These are phyloP conservation scores for Penicillium sp. DNA, from an alignment of 2,329 filamentous ascomycete species.

Conservation along the genomic window DNA sequence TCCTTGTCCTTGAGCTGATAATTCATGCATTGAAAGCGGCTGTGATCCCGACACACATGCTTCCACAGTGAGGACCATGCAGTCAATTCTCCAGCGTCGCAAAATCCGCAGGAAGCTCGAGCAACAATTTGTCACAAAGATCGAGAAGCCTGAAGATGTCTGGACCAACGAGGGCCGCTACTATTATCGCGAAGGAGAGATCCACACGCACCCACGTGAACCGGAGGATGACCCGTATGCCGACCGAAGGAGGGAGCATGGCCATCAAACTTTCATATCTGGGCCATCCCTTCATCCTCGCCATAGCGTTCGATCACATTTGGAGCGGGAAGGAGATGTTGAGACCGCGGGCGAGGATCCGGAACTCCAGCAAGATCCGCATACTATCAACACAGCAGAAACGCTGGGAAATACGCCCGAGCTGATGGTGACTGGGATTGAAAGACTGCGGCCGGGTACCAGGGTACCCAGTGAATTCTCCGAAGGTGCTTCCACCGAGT, in stretches of 20 bases:
- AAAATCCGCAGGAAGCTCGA: constrained; percentile 20
- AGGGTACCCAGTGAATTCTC: constrained; percentile 2
- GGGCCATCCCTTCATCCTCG: constrained; percentile 6
- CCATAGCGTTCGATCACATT: neutral
- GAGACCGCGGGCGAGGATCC: constrained; percentile 16
- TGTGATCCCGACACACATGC: neutral
- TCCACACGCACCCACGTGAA: neutral
- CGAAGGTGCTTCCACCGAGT: neutral
- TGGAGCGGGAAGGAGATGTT: constrained; percentile 7
- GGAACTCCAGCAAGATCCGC: constrained; percentile 11
- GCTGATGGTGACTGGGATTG: constrained; percentile 26
- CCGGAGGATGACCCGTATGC: neutral
- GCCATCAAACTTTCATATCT: constrained; percentile 3
- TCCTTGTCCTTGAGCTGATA: neutral
- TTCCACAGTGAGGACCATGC: constrained; percentile 10
- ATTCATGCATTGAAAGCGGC: neutral
- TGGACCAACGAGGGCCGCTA: constrained; percentile 20
- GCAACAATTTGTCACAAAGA: constrained; percentile 21
- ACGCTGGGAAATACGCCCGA: constrained; percentile 25
- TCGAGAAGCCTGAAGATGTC: constrained; percentile 12
- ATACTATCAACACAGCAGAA: constrained; percentile 16
- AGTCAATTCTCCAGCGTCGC: constrained; percentile 13
- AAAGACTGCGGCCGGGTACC: constrained; percentile 21
- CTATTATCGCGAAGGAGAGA: constrained; percentile 9
- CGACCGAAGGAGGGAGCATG: constrained; percentile 4